Evolutionary conservation across 208 protist species (phyloP).

Genomic region (Endotrypanum monterogeii): DNA sequence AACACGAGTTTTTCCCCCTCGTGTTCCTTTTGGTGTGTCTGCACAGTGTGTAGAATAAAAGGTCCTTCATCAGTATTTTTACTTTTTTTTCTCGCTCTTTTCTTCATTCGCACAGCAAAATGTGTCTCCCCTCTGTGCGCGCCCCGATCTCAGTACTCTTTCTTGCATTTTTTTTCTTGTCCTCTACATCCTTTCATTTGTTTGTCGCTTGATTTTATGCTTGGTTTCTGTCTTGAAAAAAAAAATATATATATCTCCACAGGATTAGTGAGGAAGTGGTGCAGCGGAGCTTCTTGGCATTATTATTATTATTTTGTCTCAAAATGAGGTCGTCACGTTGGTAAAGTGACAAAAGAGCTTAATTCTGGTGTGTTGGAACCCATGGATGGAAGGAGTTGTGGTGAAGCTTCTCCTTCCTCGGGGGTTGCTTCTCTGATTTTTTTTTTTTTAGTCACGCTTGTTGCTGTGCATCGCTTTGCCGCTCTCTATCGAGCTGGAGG

Average conservation of each 20-base stretch:
- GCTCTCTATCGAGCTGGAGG: neutral
- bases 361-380: neutral
- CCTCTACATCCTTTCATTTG: neutral
- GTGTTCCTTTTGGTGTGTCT: neutral
- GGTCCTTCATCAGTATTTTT: neutral
- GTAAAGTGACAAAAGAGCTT: neutral
- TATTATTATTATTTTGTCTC: neutral
- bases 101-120: neutral
- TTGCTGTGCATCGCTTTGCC: neutral
- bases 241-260: neutral
- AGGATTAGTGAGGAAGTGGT: neutral
- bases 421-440: neutral
- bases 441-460: neutral
- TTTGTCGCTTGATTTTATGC: neutral
- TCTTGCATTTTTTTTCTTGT: neutral
- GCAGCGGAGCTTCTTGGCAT: neutral
- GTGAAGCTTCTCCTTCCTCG: neutral
- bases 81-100: neutral
- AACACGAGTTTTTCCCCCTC: too few species aligned
- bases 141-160: neutral
- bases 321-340: neutral
- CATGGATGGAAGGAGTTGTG: neutral
- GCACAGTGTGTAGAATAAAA: neutral
- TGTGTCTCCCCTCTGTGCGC: neutral
- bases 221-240: conserved; percentile 4